Evolutionary conservation across 495 filamentous ascomycete genomes (phyloP), one percentile per base, ranked within the genome.

Genomic region (Jackrogersella multiformis): DNA sequence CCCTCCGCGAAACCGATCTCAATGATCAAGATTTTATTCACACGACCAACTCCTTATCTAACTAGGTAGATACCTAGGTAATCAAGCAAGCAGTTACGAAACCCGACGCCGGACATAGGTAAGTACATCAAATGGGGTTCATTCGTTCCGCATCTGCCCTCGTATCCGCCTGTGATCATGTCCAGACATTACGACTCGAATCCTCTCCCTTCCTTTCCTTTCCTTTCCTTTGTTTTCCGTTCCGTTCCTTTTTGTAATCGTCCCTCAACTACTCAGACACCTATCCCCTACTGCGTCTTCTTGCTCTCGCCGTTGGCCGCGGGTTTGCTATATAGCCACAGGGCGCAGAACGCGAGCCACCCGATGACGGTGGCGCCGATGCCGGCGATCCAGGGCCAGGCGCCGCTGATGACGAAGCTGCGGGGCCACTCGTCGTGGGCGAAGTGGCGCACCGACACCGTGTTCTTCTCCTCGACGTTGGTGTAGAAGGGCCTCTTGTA

Each of bases 381-480:
- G 48, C 95, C 95, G 1, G 88, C 85, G 70, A 99, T 95, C 95
- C 95, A 99, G 5, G 94, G 92, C 92, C 92, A 99, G 8, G 92
- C 95, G 8, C 87, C 94, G 70, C 81, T 92, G 73, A 99, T 99
- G 61, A 85, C 87, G 82, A 87, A 99, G 78, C 90, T 93, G 70
- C 95, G 85, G 41, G 93, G 91, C 85, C 91, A 99, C 80, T 99
- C 95, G 72, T 99, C 88, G 82, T 99, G 95, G 6, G 95, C 95
- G 76, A 95, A 95, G 80, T 99, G 95, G 20, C 95, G 84, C 18
- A 98, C 91, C 0, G 94, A 95, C 21, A 98, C 93, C 28, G 92
- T 93, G 68, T 89, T 87, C 87, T 97, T 99, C 84, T 97, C 92
- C 72, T 97, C 95, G 52, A 99, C 76, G 74, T 88, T 89, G 74